Evolutionary conservation across 2,329 filamentous ascomycete genomes (phyloP).

Genomic region (Boeremia exigua): DNA sequence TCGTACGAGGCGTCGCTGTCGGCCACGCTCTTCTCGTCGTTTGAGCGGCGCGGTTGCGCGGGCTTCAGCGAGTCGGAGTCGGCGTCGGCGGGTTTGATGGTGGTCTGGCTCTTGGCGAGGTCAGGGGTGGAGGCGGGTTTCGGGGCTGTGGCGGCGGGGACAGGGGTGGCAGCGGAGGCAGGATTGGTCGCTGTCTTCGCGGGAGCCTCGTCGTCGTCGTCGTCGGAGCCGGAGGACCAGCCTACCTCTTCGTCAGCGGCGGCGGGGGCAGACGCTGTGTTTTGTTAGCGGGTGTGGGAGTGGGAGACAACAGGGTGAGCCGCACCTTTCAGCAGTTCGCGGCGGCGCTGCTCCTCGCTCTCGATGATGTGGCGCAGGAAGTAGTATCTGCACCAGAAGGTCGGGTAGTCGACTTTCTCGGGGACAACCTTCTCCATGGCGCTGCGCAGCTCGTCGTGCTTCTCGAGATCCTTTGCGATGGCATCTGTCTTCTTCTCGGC

Average conservation of each 20-base stretch:
- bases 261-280: slow-evolving; percentile 65
- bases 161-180: slow-evolving; percentile 6
- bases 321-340: slow-evolving; percentile 89
- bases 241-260: slow-evolving; percentile 77
- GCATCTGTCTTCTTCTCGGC: slow-evolving; percentile 83
- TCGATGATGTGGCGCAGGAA: slow-evolving; percentile 92
- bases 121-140: slow-evolving; percentile 22
- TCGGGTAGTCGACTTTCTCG: slow-evolving; percentile 82
- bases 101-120: slow-evolving; percentile 44
- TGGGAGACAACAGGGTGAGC: neutral
- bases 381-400: slow-evolving; percentile 96
- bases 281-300: neutral
- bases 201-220: slow-evolving; percentile 26
- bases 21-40: slow-evolving; percentile 77
- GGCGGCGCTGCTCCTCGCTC: slow-evolving; percentile 85
- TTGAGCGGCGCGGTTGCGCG: slow-evolving; percentile 67
- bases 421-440: slow-evolving; percentile 98
- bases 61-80: slow-evolving; percentile 60
- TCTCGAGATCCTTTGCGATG: slow-evolving; percentile 81
- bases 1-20: slow-evolving; percentile 98
- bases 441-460: slow-evolving; percentile 80
- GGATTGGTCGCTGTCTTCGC: slow-evolving; percentile 8
- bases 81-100: slow-evolving; percentile 43
- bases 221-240: slow-evolving; percentile 76
- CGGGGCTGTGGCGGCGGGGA: slow-evolving; percentile 12